These are phyloP conservation scores for Nicotiana otophora DNA, from an alignment of 257 asterid genomes.

Conservation along the genomic window DNA sequence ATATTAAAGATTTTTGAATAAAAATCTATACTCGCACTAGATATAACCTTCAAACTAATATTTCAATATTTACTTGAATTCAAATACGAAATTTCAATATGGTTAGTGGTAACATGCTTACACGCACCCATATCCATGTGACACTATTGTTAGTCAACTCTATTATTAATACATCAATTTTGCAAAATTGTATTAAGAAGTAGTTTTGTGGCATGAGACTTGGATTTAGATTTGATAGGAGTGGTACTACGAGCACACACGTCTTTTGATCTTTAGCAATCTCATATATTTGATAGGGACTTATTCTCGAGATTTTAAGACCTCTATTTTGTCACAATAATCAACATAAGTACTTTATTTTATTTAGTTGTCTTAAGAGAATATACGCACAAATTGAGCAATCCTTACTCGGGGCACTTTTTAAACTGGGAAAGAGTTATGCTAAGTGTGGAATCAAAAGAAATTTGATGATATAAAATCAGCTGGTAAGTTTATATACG, in stretches of 20 bases:
- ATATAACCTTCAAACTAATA: not conserved
- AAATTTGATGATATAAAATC: not conserved
- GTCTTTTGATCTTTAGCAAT: not conserved
- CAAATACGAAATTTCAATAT: not conserved
- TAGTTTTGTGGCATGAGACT: not conserved
- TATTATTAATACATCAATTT: not conserved
- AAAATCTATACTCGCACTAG: too few relatives aligned
- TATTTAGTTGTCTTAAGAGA: not conserved
- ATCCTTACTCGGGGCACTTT: not conserved
- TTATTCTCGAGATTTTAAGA: not conserved
- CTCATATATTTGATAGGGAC: not conserved
- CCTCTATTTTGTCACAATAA: not conserved
- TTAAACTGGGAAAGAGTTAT: not conserved
- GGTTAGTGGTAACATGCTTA: not conserved
- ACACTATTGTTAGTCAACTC: slow-evolving; percentile 14
- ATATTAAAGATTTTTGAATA: not conserved
- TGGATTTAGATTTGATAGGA: not conserved
- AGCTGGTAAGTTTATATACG: too few relatives aligned
- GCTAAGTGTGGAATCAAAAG: not conserved
- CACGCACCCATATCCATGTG: slow-evolving; percentile 25
- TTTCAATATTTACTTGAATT: not conserved
- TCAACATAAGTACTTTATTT: not conserved
- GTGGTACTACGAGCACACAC: slow-evolving; percentile 4
- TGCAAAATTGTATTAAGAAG: not conserved
- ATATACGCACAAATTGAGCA: not conserved